Evolutionary conservation across 2,329 filamentous ascomycete species (phyloP).

Genomic region (Trichoderma cornu-damae): DNA sequence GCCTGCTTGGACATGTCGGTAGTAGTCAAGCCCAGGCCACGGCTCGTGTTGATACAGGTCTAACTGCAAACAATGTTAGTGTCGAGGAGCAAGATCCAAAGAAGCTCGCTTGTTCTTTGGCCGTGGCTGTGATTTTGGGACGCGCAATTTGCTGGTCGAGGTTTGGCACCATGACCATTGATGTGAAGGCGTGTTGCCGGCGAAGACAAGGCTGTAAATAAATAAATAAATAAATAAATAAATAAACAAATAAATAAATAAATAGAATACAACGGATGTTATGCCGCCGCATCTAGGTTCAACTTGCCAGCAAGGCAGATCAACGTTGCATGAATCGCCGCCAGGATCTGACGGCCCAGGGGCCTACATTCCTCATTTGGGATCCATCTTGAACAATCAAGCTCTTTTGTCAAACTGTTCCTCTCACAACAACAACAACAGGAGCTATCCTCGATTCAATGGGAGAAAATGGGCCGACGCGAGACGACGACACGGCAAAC

Average conservation of each 20-base stretch:
- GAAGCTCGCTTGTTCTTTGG: not conserved
- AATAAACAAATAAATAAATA: too few relatives aligned
- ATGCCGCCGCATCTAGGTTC: not conserved
- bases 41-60: not conserved
- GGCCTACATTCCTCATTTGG: not conserved
- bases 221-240: too few relatives aligned
- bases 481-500: not conserved
- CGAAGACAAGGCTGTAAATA: too few relatives aligned
- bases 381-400: too few relatives aligned
- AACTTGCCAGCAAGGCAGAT: not conserved
- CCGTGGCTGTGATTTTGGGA: not conserved
- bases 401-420: not conserved
- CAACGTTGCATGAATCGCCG: constrained; percentile 3
- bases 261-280: not conserved
- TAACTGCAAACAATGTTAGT: not conserved
- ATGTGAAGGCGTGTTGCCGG: not conserved
- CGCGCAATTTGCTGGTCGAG: not conserved
- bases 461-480: not conserved
- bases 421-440: not conserved
- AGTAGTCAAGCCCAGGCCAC: too few relatives aligned
- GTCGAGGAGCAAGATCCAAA: not conserved
- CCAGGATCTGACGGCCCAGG: not conserved
- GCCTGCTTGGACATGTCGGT: not conserved
- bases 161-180: not conserved
- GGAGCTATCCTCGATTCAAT: not conserved